Base-by-base conservation (phyloP, 257 asterid species). In the Knoxia roxburghii region DNA sequence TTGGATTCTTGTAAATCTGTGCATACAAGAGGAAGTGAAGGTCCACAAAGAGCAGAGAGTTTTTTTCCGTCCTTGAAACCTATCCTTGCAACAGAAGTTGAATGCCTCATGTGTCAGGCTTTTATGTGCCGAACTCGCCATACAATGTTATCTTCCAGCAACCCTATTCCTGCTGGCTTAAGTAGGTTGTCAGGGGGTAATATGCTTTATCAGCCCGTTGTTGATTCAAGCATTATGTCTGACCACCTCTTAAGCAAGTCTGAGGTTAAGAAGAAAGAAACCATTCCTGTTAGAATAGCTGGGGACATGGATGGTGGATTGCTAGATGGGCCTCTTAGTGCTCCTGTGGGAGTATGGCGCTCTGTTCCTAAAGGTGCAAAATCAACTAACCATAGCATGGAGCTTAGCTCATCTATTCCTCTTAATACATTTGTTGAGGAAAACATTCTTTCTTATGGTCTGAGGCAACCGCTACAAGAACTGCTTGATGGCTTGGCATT, bases 271-370 rank as follows among this genome's bases (percentile, higher is more conserved):
- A 90, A 84, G 95, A 90, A 88, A 73, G 99, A 94, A 78, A 75
- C 68, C 24, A 82, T 90, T 70, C 97, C 97, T 15, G 86, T 79
- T 49, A 75, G 99, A 83, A 79, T 94, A 74, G 97, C 95, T 82
- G 99, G 99, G 76, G 99, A 94, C 79, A 77, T 82, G 56, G 99
- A 89, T 78, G 90, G 88, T 59, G 95, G 89, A 74, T 64, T 85
- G 59, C 82, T 85, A 46, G 96, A 94, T 78, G 97, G 92, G 68
- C 78, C 92, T 67, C 74, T 79, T 69, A 81, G 73, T 82, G 87
- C 99, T 43, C 95, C 96, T 68, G 89, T 94, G 77, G 99, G 99
- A 72, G 99, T 94, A 74, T 94, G 97, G 97, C 95, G 97, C 50
- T 70, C 96, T 75, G 97, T 89, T 57, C 81, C 96, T 65, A 94